Percentiles rank a stretch among this genome's conserved stretches.
phyloP scores from a whole-genome alignment of 441 rosid genomes.

The Syzygium malaccense region DNA sequence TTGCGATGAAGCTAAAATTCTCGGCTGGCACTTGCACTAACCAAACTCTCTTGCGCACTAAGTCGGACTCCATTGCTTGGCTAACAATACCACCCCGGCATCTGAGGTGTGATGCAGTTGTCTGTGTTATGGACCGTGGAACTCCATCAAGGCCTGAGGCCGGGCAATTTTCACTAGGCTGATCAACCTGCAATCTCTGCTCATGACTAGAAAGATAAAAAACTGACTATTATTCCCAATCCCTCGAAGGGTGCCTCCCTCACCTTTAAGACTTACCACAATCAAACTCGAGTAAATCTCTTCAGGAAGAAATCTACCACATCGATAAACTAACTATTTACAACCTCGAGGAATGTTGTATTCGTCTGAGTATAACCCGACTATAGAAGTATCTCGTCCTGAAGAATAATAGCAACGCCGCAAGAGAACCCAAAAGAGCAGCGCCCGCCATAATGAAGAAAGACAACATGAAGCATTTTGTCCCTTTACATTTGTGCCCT shows the following conservation, averaged over 20 bases:
- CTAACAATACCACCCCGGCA: neutral
- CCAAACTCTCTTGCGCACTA: neutral
- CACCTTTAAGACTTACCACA: neutral
- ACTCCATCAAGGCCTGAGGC: neutral
- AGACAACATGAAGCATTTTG: constrained; percentile 11
- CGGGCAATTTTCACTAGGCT: neutral
- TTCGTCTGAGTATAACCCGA: neutral
- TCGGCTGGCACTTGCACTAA: neutral
- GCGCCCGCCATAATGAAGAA: constrained; percentile 12
- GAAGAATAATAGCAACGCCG: constrained; percentile 7
- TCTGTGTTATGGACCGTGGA: neutral
- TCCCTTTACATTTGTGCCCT: constrained; percentile 14
- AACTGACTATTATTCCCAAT: neutral
- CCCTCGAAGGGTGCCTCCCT: neutral
- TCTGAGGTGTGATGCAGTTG: neutral
- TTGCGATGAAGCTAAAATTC: neutral
- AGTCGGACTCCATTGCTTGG: neutral
- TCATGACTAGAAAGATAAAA: neutral
- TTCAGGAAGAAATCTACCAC: neutral
- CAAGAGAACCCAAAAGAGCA: constrained; percentile 6
- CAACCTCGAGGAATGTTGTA: neutral
- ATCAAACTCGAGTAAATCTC: neutral
- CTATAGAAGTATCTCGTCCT: constrained; percentile 8
- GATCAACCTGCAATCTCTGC: neutral
- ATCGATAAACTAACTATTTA: neutral